A percentile compares a stretch with the other conserved stretches of the same genome.
Conservation (phyloP, 2,329 filamentous ascomycete species). For the Metarhizium sp. region DNA sequence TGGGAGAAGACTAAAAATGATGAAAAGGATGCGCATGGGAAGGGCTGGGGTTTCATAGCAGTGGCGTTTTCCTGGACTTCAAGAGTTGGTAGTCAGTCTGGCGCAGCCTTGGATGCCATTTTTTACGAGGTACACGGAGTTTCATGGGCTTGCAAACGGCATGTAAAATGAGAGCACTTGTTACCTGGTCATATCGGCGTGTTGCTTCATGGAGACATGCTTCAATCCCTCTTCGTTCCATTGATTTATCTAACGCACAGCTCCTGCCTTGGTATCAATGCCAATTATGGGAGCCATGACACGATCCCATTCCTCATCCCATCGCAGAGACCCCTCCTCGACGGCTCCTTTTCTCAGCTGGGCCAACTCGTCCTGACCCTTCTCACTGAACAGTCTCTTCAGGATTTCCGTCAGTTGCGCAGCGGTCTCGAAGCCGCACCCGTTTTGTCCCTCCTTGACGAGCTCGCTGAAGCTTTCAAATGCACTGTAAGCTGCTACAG, state of each 20-base stretch:
- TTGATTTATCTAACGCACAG: background rate
- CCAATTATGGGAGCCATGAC: constrained; percentile 67
- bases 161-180: background rate
- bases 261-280: constrained; percentile 16
- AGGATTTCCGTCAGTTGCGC: constrained; percentile 57
- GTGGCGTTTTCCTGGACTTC: background rate
- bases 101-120: background rate
- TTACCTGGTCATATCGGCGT: background rate
- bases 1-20: constrained; percentile 54
- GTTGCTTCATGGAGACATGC: background rate
- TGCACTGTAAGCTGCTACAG: constrained; percentile 75
- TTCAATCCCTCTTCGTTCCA: background rate
- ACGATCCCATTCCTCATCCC: constrained; percentile 89
- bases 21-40: background rate
- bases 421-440: constrained; percentile 70
- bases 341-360: constrained; percentile 59
- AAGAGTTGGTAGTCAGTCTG: background rate
- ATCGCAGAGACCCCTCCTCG: constrained; percentile 65
- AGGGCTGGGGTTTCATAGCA: background rate
- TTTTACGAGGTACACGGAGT: background rate
- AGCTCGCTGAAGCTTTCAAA: constrained; percentile 88
- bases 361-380: constrained; percentile 43
- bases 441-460: constrained; percentile 81
- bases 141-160: background rate
- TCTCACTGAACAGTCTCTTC: constrained; percentile 49